Evolutionary conservation across 345 rosid species (phyloP).

Genomic region (Populus tremula): DNA sequence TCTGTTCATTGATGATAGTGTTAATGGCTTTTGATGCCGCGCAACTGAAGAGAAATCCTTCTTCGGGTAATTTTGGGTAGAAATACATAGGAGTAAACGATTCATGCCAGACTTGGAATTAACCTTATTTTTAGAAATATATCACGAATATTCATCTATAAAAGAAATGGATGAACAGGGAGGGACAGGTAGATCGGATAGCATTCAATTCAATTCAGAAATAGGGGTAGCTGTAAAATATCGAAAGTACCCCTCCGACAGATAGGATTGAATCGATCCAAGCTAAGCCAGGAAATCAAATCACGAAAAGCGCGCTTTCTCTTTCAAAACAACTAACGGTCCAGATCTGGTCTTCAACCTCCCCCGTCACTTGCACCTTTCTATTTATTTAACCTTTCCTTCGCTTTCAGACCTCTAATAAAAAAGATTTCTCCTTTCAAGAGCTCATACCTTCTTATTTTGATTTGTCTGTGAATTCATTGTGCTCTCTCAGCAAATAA

Average conservation of each 20-base stretch:
- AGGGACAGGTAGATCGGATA: no score
- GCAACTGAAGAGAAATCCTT: no score
- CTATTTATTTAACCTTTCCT: slow-evolving; percentile 14
- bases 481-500: background rate
- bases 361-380: slow-evolving; percentile 28
- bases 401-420: background rate
- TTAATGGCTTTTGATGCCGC: no score
- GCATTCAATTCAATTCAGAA: background rate
- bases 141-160: no score
- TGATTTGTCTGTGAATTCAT: background rate
- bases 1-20: no score
- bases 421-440: background rate
- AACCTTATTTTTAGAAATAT: no score
- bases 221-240: background rate
- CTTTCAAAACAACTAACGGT: slow-evolving; percentile 38
- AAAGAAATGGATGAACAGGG: no score
- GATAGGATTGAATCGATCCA: background rate
- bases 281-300: background rate
- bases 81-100: no score
- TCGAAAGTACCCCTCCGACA: background rate
- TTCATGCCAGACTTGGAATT: no score
- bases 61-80: no score
- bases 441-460: background rate
- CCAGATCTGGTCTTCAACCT: slow-evolving; percentile 57
- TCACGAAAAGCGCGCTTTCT: slow-evolving; percentile 21